A percentile compares a stretch with the other conserved stretches of the same genome.
Conservation (phyloP, 192 early-diverging fungal species). For the Backusella tuberculispora region DNA sequence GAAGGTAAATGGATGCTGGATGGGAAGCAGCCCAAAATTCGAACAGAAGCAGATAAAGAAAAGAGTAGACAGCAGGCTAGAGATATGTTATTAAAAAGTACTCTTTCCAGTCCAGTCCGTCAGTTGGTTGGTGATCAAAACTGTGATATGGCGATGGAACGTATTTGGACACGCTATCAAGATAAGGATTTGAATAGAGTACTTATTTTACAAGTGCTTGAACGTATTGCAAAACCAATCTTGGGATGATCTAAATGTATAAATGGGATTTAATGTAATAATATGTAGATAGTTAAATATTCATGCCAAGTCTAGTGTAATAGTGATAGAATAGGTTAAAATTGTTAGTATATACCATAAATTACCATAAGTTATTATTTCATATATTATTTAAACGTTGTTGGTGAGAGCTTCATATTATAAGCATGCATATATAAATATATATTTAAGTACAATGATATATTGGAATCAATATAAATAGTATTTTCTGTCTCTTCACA, state of each 20-base stretch:
- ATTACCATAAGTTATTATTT: no score
- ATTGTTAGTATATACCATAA: neutral
- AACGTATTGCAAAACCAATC: constrained; percentile 28
- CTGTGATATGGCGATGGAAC: constrained; percentile 36
- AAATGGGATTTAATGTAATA: neutral
- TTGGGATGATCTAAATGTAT: constrained; percentile 22
- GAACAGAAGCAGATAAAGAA: constrained; percentile 36
- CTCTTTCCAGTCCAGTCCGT: constrained; percentile 26
- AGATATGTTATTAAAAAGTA: constrained; percentile 25
- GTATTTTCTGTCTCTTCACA: no score
- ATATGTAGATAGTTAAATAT: neutral
- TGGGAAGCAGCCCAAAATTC: neutral
- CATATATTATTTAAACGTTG: no score
- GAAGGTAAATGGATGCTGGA: constrained; percentile 24
- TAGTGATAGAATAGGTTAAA: neutral
- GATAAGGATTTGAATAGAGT: constrained; percentile 35
- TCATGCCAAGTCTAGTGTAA: neutral
- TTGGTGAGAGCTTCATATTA: no score
- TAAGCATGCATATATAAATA: no score
- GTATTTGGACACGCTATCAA: constrained; percentile 36
- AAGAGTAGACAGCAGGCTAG: constrained; percentile 27
- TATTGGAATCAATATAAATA: no score
- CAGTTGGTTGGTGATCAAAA: constrained; percentile 44
- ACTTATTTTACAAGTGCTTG: constrained; percentile 39
- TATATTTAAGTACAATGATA: no score